Evolutionary conservation across 2,329 filamentous ascomycete genomes (phyloP).

Genomic region (Davidsoniella eucalypti): DNA sequence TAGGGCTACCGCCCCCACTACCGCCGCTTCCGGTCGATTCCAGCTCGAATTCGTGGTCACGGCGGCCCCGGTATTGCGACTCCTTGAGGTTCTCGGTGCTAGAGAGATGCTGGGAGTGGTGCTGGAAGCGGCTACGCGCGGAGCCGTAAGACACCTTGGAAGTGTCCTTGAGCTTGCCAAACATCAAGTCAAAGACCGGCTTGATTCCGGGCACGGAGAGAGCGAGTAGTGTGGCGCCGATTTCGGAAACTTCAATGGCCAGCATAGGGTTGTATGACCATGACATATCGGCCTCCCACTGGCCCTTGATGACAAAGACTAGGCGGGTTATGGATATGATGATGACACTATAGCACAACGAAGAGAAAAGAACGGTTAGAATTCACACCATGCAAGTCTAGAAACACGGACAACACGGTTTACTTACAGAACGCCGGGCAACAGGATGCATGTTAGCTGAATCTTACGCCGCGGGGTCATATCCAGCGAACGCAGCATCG

Average conservation of each 20-base stretch:
- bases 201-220: constrained; percentile 34
- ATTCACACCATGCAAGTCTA: background rate
- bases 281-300: constrained; percentile 30
- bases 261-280: constrained; percentile 36
- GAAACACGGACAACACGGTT: background rate
- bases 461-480: constrained; percentile 28
- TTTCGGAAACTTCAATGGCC: constrained; percentile 32
- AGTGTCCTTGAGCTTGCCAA: constrained; percentile 17
- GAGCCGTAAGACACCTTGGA: constrained; percentile 15
- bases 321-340: constrained; percentile 31
- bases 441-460: constrained; percentile 29
- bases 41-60: constrained; percentile 8
- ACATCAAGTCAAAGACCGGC: constrained; percentile 25
- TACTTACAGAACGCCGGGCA: constrained; percentile 32
- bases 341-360: constrained; percentile 24
- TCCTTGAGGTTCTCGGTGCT: constrained; percentile 13
- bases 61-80: constrained; percentile 5
- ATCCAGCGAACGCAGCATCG: constrained; percentile 29
- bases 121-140: constrained; percentile 18
- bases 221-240: constrained; percentile 32
- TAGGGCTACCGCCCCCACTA: constrained; percentile 3
- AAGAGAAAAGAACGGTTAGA: background rate
- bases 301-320: constrained; percentile 29
- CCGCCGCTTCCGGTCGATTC: constrained; percentile 9
- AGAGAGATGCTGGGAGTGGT: constrained; percentile 18